A percentile compares a stretch with the other conserved stretches of the same genome.
These are phyloP conservation scores for Paraphaeosphaeria minitans DNA, from an alignment of 2,329 filamentous ascomycete species.

Conservation along the genomic window DNA sequence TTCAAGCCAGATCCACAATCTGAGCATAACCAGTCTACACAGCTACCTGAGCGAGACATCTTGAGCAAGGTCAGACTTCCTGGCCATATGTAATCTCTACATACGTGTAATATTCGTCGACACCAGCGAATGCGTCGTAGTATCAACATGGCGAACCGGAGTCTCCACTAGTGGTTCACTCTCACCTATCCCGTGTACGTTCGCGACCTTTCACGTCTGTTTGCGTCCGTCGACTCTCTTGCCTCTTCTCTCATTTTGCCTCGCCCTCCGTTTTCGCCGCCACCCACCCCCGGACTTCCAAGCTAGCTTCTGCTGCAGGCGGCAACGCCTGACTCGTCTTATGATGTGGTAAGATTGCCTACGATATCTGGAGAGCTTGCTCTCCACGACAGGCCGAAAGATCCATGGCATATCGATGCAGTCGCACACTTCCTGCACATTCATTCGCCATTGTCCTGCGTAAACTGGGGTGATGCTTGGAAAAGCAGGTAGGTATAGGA, in stretches of 20 bases:
- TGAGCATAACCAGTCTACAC: no score
- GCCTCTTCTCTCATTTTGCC: not conserved
- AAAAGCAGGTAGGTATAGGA: not conserved
- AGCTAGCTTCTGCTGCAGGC: not conserved
- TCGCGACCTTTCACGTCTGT: not conserved
- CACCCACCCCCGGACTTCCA: not conserved
- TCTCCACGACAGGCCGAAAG: not conserved
- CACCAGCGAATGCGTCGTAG: not conserved
- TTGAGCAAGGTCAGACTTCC: not conserved
- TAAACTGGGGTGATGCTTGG: not conserved
- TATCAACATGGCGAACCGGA: not conserved
- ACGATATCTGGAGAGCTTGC: not conserved
- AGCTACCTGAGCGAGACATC: no score
- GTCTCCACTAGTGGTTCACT: not conserved
- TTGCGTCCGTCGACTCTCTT: not conserved
- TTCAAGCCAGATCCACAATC: not conserved
- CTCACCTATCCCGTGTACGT: not conserved
- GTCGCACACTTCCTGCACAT: not conserved
- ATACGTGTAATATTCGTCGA: not conserved
- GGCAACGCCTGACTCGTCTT: not conserved
- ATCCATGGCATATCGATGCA: conserved; percentile 5
- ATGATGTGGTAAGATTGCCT: not conserved
- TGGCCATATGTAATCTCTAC: not conserved
- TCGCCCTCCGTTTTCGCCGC: not conserved
- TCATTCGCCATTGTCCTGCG: not conserved